phyloP scores from a whole-genome alignment of 2,329 filamentous ascomycete species.

The Botrytis fabae region DNA sequence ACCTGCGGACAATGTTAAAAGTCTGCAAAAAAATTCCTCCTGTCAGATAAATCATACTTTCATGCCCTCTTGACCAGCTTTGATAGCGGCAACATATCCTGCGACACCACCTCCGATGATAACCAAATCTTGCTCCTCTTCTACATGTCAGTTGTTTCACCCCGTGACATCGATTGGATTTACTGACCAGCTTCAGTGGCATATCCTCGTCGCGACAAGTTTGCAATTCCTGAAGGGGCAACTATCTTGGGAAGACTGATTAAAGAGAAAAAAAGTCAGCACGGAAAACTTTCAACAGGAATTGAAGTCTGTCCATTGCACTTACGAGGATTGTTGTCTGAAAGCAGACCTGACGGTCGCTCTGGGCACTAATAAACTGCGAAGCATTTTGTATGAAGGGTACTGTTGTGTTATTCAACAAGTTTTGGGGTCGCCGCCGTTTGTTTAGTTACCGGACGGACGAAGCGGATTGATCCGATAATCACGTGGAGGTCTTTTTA shows the following conservation, averaged over 20 bases:
- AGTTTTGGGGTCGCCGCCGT: constrained; percentile 21
- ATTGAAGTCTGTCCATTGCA: constrained; percentile 27
- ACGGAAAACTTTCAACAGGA: constrained; percentile 16
- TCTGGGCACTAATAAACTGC: constrained; percentile 61
- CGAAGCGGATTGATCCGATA: constrained; percentile 11
- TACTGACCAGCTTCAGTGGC: constrained; percentile 49
- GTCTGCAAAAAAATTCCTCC: constrained; percentile 14
- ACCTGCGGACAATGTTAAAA: constrained; percentile 57
- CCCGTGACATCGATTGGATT: constrained; percentile 44
- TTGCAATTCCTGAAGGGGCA: constrained; percentile 48
- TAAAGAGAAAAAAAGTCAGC: constrained; percentile 29
- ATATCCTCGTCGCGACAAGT: constrained; percentile 61
- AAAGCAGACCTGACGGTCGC: constrained; percentile 58
- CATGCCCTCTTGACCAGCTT: constrained; percentile 94
- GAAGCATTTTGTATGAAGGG: constrained; percentile 53
- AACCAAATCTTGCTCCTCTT: constrained; percentile 93
- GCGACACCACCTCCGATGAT: constrained; percentile 98
- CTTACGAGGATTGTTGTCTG: constrained; percentile 54
- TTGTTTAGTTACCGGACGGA: constrained; percentile 12
- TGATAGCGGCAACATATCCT: constrained; percentile 98
- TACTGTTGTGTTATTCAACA: constrained; percentile 29
- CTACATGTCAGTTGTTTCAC: constrained; percentile 56
- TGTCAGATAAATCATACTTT: constrained; percentile 61
- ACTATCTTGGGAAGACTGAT: constrained; percentile 52
- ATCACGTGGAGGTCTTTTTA: constrained; percentile 10